Evolutionary conservation across 768 basidiomycete genomes (phyloP), one percentile per base, ranked within the genome.

Genomic region (Cyclocybe aegerita): DNA sequence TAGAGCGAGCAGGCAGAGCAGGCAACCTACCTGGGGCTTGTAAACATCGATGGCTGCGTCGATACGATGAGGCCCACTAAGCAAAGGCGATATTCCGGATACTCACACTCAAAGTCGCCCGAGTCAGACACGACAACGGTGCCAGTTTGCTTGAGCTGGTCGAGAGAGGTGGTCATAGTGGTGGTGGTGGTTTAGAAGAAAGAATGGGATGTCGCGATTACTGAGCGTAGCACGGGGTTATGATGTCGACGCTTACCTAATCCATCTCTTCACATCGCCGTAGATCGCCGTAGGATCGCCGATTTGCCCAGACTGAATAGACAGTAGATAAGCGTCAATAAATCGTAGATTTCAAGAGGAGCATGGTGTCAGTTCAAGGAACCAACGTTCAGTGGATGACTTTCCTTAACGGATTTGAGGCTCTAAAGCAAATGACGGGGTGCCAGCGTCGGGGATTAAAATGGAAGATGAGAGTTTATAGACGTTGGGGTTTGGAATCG

Each of bases 91-190:
- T 43, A 53, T 23, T 32, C 4, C 59, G 75, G 64, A 29, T 31
- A 63, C 77, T 47, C 59, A 79, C 93, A 80, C 72, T 90, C 91
- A 66, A 97, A 96, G 73, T 97, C 95, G 48, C 95, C 96, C 51
- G 93, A 95, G 79, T 99, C 96, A 42, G 92, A 94, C 65, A 96
- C 93, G 72, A 98, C 95, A 69, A 90, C 83, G 65, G 96, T 98
- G 63, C 94, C 96, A 62, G 90, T 89, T 60, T 87, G 81, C 67
- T 96, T 96, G 67, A 96, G 89, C 53, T 69, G 72, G 64, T 91
- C 90, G 60, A 92, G 85, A 41, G 90, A 88, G 63, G 78, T 90
- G 55, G 87, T 76, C 89, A 90, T 90, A 72, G 60, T 79, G 72
- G 60, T 79, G 71, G 70, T 72, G 55, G 47, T 50, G 51, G 57